phyloP scores from a whole-genome alignment of 208 protist genomes.

The Lotmaria passim region DNA sequence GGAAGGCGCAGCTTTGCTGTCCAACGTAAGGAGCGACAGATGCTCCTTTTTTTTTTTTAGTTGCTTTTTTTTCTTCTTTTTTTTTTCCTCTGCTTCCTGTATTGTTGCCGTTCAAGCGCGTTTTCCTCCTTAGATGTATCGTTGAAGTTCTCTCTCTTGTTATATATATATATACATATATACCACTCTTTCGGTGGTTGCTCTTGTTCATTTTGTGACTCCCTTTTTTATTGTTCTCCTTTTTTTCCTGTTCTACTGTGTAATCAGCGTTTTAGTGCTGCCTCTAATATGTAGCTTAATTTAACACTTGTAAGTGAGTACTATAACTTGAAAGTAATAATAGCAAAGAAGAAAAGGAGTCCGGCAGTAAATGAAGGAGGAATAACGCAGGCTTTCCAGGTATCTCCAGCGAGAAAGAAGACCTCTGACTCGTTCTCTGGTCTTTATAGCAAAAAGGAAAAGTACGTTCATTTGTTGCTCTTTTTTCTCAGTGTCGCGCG shows the following conservation, averaged over 20 bases:
- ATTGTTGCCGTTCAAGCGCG: not conserved
- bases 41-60: not conserved
- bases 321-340: not conserved
- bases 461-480: too few relatives aligned
- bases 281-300: conserved; percentile 6
- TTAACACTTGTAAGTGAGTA: not conserved
- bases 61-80: conserved; percentile 1
- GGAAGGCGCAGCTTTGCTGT: not conserved
- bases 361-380: too few relatives aligned
- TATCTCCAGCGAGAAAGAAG: too few relatives aligned
- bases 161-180: not conserved
- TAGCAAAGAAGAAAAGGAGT: too few relatives aligned
- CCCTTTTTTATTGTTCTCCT: not conserved
- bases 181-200: conserved; percentile 3
- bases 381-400: not conserved
- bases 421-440: too few relatives aligned
- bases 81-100: not conserved
- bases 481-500: too few relatives aligned
- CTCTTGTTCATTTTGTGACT: not conserved
- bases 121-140: conserved; percentile 7
- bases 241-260: conserved; percentile 15
- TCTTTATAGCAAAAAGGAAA: too few relatives aligned
- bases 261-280: conserved; percentile 4
- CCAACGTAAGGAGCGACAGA: not conserved
- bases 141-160: not conserved